These are phyloP conservation scores for Cryptococcus sp. DNA, from an alignment of 1,284 basidiomycete genomes.

Conservation along the genomic window DNA sequence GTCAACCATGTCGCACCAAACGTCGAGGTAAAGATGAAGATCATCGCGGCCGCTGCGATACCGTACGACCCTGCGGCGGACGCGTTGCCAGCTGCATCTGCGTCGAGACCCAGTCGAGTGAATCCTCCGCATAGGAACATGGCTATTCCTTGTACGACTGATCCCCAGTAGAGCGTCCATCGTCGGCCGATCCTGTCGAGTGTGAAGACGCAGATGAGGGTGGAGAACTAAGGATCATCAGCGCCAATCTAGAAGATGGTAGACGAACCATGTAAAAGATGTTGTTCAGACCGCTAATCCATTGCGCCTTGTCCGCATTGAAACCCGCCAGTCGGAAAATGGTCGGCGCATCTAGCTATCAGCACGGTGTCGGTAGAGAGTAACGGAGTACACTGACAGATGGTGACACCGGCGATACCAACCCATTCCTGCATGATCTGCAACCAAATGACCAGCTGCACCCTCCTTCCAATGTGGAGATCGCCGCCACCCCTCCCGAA, in stretches of 20 bases:
- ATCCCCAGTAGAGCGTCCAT: conserved; percentile 25
- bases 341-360: conserved; percentile 15
- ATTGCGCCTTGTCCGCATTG: conserved; percentile 28
- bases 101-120: conserved; percentile 18
- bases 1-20: conserved; percentile 37
- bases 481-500: conserved; percentile 6
- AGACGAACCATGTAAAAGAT: conserved; percentile 23
- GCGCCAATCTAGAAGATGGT: neutral
- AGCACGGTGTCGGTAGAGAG: neutral
- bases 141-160: conserved; percentile 21
- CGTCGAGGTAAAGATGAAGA: conserved; percentile 28
- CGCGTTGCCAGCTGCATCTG: conserved; percentile 10
- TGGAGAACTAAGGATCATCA: conserved; percentile 13
- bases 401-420: conserved; percentile 33
- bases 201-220: conserved; percentile 32
- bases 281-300: conserved; percentile 35
- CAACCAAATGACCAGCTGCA: conserved; percentile 30
- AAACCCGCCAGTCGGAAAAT: conserved; percentile 33
- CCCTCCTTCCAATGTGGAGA: conserved; percentile 8
- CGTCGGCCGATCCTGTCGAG: conserved; percentile 37
- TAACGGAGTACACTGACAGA: conserved; percentile 10
- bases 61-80: conserved; percentile 16
- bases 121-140: conserved; percentile 28
- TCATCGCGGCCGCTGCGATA: conserved; percentile 20
- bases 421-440: conserved; percentile 38